Percentiles rank a stretch among this genome's conserved stretches.
Conservation (phyloP, 2,329 filamentous ascomycete species). For the Lasiodiplodia citricola region DNA sequence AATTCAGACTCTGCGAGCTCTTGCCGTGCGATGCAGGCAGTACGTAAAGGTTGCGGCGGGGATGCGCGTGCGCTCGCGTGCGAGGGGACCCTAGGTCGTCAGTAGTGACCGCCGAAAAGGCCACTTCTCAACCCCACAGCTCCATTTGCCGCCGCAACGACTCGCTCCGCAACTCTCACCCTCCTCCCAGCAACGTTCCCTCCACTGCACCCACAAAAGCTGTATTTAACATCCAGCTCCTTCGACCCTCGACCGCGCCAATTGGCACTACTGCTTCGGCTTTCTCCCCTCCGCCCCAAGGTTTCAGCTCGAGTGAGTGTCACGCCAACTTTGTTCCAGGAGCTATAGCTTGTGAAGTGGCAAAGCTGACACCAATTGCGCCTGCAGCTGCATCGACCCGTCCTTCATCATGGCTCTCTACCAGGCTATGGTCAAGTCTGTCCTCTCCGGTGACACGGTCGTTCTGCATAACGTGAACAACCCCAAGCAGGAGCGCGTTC, state of each 20-base stretch:
- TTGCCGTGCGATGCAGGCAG: not conserved
- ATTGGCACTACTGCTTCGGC: not conserved
- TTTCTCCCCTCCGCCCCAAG: constrained; percentile 1
- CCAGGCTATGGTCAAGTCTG: constrained; percentile 74
- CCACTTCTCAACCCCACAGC: constrained; percentile 26
- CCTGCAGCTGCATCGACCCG: constrained; percentile 11
- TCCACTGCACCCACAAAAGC: constrained; percentile 3
- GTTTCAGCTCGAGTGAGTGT: constrained; percentile 26
- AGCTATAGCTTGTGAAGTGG: constrained; percentile 18
- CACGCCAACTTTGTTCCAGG: constrained; percentile 20
- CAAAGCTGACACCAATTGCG: constrained; percentile 17
- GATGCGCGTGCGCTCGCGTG: constrained; percentile 4
- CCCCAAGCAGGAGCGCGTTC: constrained; percentile 78
- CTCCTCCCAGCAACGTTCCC: constrained; percentile 12
- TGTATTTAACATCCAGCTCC: not conserved
- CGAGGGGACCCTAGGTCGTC: constrained; percentile 9
- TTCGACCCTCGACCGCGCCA: not conserved
- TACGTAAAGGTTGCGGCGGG: not conserved
- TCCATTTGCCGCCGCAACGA: constrained; percentile 18
- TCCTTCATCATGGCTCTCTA: constrained; percentile 34
- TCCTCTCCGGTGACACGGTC: constrained; percentile 91
- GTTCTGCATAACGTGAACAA: constrained; percentile 82
- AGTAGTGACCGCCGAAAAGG: constrained; percentile 25
- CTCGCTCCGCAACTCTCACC: constrained; percentile 13
- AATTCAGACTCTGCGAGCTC: not conserved